Evolutionary conservation across 805 yeast genomes (phyloP), one percentile per base, ranked within the genome.

Genomic region (Jamesozyma jinghongensis): DNA sequence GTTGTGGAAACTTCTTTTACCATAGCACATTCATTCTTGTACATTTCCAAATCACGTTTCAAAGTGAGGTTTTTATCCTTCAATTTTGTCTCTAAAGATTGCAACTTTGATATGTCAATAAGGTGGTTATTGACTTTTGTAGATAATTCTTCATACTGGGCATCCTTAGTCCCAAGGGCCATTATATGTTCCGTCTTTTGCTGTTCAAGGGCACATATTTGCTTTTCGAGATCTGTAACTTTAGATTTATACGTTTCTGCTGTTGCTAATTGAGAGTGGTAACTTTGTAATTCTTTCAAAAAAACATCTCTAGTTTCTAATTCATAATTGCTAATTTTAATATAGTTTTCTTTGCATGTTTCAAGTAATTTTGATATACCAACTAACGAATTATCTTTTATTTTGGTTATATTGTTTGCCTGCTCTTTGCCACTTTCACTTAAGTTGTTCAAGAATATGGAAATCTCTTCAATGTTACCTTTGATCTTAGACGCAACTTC

Each of bases 111-210:
- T 1, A 49, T 34, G 28, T 46, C 44, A n/a, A 45, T 34, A 11
- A 40, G 45, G 16, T 48, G 42, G 3, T 37, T 33, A 18, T 46
- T 41, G 2, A 50, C 3, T 8, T 42, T 38, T 11, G 37, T 36
- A 3, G 36, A 22, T 1, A 47, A 20, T 6, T 54, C 59, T 10
- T 48, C 57, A 34, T 41, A 52, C 34, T 56, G 56, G 3, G 59
- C 54, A 31, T 54, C 57, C 42, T 54, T 51, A 3, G 52, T 47
- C 1, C 61, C 59, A 7, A 52, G 36, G 4, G 47, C 36, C 13
- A 49, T 44, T 29, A 56, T 39, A 13, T 46, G 46, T 39, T 56
- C 60, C 18, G 50, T 48, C 26, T 55, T 52, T 34, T 53, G 57
- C 26, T 52, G 48, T 31, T 48, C 37, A 18, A 53, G 38, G 3